A percentile compares a stretch with the other conserved stretches of the same genome.
Evolutionary conservation across 208 protist species (phyloP).

Genomic region (Crithidia acanthocephali): DNA sequence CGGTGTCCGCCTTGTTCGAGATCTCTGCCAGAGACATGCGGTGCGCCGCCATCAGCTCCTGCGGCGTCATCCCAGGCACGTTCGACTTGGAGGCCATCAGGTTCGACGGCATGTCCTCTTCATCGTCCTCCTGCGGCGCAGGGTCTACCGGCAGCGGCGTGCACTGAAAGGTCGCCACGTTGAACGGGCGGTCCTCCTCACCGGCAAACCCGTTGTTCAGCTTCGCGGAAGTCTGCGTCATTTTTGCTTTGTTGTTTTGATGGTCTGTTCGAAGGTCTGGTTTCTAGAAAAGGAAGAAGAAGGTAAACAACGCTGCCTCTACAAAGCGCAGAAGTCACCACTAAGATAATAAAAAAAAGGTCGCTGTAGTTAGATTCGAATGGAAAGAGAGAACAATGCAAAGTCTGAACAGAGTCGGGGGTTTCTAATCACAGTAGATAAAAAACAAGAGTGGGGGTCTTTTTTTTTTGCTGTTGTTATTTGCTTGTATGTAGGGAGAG

Average conservation of each 20-base stretch:
- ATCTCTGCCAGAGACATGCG: conserved; percentile 52
- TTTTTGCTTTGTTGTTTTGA: conserved; percentile 7
- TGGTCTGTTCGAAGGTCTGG: no score
- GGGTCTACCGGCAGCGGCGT: conserved; percentile 18
- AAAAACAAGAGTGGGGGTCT: no score
- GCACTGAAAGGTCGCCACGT: conserved; percentile 55
- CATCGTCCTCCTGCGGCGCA: conserved; percentile 11
- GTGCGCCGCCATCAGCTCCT: conserved; percentile 67
- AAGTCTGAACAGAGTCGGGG: no score
- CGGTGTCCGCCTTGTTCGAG: conserved; percentile 36
- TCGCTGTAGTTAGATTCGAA: conserved; percentile 3
- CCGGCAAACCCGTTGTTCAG: conserved; percentile 22
- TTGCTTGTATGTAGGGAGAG: no score
- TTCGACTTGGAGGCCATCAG: conserved; percentile 55
- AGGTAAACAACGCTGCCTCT: background rate
- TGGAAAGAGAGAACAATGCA: conserved; percentile 1
- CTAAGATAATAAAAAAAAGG: no score
- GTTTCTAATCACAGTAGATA: no score
- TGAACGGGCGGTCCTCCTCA: conserved; percentile 33
- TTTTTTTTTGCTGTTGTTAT: no score
- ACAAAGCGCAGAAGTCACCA: no score
- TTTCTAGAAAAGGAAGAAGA: conserved; percentile 2
- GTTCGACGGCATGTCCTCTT: conserved; percentile 48
- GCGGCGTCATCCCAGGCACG: conserved; percentile 63
- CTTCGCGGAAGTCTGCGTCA: conserved; percentile 10